Conservation (phyloP, 805 yeast species). For the Torulaspora delbrueckii region DNA sequence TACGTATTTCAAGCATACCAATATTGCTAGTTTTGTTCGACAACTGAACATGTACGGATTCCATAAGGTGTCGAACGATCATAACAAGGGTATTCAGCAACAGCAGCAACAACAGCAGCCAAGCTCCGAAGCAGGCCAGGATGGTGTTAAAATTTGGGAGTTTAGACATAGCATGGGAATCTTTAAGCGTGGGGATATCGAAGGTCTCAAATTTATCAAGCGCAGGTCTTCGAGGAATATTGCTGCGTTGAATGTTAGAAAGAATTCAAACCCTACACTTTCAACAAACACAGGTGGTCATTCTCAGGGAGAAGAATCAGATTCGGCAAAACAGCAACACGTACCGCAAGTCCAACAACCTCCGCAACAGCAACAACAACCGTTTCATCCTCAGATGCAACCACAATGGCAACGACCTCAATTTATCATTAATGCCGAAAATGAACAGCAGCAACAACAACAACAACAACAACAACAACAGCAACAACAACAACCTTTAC, state of each 20-base stretch:
- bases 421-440: constrained; percentile 4
- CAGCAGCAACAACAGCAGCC: constrained; percentile 6
- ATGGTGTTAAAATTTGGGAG: constrained; percentile 58
- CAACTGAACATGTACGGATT: constrained; percentile 81
- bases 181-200: constrained; percentile 78
- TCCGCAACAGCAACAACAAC: constrained; percentile 5
- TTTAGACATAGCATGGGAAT: constrained; percentile 77
- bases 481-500: constrained; percentile 5
- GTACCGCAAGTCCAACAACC: constrained; percentile 3
- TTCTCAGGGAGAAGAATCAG: constrained; percentile 10
- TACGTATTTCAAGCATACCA: constrained; percentile 72
- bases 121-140: not conserved
- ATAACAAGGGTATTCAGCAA: constrained; percentile 11
- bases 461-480: not conserved
- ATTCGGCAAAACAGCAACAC: not conserved
- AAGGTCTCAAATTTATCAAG: constrained; percentile 67
- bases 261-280: constrained; percentile 10
- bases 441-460: constrained; percentile 3
- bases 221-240: constrained; percentile 52
- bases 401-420: constrained; percentile 11
- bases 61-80: constrained; percentile 50
- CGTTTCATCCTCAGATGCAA: constrained; percentile 5
- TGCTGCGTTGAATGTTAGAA: constrained; percentile 18
- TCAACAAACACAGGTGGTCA: constrained; percentile 2
- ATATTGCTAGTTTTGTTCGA: constrained; percentile 72